A percentile compares a stretch with the other conserved stretches of the same genome.
Conservation (phyloP, 2,329 filamentous ascomycete genomes). For the Hypocreales sp. region DNA sequence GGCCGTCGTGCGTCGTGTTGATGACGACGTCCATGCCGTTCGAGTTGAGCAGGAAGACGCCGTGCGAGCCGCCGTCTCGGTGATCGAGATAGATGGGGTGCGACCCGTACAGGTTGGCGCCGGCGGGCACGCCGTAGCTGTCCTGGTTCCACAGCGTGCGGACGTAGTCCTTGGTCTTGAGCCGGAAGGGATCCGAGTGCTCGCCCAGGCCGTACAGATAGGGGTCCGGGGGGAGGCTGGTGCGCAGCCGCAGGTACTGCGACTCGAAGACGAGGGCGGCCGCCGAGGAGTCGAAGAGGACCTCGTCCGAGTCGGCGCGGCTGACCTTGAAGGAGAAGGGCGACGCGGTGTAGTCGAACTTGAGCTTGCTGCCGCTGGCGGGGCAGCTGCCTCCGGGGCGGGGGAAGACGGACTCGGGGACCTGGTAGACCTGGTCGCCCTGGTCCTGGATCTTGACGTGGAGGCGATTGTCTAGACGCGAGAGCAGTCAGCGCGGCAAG, state of each 20-base stretch:
- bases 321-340: slow-evolving; percentile 55
- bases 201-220: slow-evolving; percentile 70
- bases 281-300: slow-evolving; percentile 56
- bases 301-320: slow-evolving; percentile 21
- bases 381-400: slow-evolving; percentile 21
- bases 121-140: slow-evolving; percentile 43
- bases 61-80: slow-evolving; percentile 37
- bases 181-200: slow-evolving; percentile 53
- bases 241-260: slow-evolving; percentile 62
- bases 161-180: slow-evolving; percentile 45
- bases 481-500: neutral
- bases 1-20: slow-evolving; percentile 39
- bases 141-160: slow-evolving; percentile 60
- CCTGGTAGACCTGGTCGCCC: slow-evolving; percentile 55
- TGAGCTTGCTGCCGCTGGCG: slow-evolving; percentile 23
- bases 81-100: slow-evolving; percentile 65
- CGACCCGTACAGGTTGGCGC: slow-evolving; percentile 56
- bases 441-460: slow-evolving; percentile 62
- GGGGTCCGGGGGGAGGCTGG: slow-evolving; percentile 50
- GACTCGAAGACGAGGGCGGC: slow-evolving; percentile 57
- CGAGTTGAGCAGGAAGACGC: slow-evolving; percentile 61
- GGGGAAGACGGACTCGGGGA: slow-evolving; percentile 53
- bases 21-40: slow-evolving; percentile 63
- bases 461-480: slow-evolving; percentile 41
- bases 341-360: slow-evolving; percentile 23